These are phyloP conservation scores for Cladosporium sp. DNA, from an alignment of 2,329 filamentous ascomycete genomes.

Conservation along the genomic window DNA sequence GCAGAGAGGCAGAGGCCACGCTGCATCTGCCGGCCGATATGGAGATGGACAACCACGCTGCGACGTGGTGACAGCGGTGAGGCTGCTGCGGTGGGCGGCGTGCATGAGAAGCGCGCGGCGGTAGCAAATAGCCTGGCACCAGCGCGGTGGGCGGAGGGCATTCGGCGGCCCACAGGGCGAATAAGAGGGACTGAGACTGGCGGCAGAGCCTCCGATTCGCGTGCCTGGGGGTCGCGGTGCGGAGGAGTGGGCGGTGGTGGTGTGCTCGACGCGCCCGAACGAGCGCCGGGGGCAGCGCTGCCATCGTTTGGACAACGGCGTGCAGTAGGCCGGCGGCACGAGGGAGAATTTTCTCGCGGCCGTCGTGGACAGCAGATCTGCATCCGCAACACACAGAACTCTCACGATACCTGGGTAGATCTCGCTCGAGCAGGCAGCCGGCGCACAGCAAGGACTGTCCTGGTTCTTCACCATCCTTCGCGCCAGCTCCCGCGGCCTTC, in stretches of 20 bases:
- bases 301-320: constrained; percentile 7
- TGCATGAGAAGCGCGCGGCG: constrained; percentile 6
- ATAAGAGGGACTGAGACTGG: constrained; percentile 2
- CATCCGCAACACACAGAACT: too few species aligned
- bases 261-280: neutral
- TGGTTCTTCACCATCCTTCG: neutral
- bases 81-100: neutral
- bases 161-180: neutral
- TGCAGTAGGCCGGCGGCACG: constrained; percentile 3
- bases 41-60: too few species aligned
- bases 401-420: neutral
- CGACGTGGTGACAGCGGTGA: constrained; percentile 8
- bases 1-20: neutral
- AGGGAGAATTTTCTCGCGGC: too few species aligned
- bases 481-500: neutral
- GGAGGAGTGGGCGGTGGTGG: neutral
- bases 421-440: constrained; percentile 1
- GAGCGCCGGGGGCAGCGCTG: neutral
- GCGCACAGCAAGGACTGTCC: neutral
- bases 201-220: constrained; percentile 4
- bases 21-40: neutral
- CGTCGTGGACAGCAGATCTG: too few species aligned
- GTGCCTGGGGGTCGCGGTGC: neutral
- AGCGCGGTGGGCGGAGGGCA: neutral
- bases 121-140: constrained; percentile 8